A percentile compares a stretch with the other conserved stretches of the same genome.
phyloP scores from a whole-genome alignment of 345 rosid species.

The Syzygium jambos region DNA sequence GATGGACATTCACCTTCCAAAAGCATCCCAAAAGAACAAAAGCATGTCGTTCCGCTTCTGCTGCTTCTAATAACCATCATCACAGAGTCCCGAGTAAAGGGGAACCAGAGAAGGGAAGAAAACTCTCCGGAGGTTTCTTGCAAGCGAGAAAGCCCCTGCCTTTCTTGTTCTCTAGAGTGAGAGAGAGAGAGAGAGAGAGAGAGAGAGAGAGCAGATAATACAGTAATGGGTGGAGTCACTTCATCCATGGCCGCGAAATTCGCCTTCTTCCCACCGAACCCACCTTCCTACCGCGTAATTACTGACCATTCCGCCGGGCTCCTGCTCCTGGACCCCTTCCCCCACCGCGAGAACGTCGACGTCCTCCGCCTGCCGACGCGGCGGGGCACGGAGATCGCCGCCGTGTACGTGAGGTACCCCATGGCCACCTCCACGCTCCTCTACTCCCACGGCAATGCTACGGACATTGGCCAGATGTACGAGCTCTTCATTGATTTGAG shows the following conservation, averaged over 20 bases:
- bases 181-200: neutral
- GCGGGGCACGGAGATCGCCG: constrained; percentile 74
- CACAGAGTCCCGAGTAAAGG: neutral
- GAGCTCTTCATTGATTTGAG: constrained; percentile 95
- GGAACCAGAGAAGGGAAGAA: neutral
- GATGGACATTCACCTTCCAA: neutral
- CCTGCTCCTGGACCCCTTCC: constrained; percentile 53
- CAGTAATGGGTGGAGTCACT: constrained; percentile 78
- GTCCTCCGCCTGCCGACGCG: constrained; percentile 64
- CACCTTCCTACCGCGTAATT: constrained; percentile 69
- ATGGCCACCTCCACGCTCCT: constrained; percentile 84
- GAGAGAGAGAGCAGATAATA: neutral
- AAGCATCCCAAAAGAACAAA: neutral
- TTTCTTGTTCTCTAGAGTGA: neutral
- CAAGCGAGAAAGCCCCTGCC: neutral
- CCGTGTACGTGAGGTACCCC: constrained; percentile 72
- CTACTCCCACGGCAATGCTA: constrained; percentile 91
- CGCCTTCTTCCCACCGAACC: constrained; percentile 93
- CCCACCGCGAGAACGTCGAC: constrained; percentile 90
- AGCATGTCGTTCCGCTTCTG: neutral
- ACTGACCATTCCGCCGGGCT: constrained; percentile 54
- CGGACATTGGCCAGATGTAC: constrained; percentile 98
- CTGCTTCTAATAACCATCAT: neutral
- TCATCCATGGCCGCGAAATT: constrained; percentile 98
- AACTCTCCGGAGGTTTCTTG: neutral